Percentiles rank a stretch among this genome's conserved stretches.
phyloP scores from a whole-genome alignment of 2,329 filamentous ascomycete genomes.

The Cercospora sojina region DNA sequence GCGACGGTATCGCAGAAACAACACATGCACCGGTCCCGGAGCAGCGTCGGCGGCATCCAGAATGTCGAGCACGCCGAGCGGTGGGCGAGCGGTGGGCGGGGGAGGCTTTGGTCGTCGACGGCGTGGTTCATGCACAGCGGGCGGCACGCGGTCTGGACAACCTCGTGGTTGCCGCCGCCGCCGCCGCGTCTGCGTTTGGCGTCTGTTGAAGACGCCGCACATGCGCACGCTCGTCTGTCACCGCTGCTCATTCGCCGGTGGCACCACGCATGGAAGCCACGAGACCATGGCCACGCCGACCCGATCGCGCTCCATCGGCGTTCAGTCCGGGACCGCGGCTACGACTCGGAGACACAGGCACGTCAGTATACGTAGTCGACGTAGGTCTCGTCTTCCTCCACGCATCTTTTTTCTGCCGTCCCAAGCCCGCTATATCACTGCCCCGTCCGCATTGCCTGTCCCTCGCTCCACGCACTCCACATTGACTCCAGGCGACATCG shows the following conservation, averaged over 20 bases:
- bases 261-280: background rate
- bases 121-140: background rate
- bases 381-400: background rate
- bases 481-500: background rate
- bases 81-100: background rate
- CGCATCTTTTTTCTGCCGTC: background rate
- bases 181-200: background rate
- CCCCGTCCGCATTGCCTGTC: background rate
- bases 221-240: background rate
- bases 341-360: background rate
- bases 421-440: background rate
- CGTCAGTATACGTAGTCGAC: constrained; percentile 1
- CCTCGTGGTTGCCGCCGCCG: background rate
- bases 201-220: background rate
- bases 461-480: background rate
- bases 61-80: background rate
- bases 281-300: background rate
- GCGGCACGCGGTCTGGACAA: background rate
- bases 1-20: background rate
- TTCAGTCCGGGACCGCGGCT: background rate
- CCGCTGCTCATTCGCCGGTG: background rate
- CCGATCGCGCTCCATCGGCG: background rate
- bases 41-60: background rate
- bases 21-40: background rate
- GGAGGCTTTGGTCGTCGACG: background rate